Percentiles rank a stretch among this genome's conserved stretches.
Evolutionary conservation across 2,329 filamentous ascomycete genomes (phyloP).

Genomic region (Cercospora zeae-maydis): DNA sequence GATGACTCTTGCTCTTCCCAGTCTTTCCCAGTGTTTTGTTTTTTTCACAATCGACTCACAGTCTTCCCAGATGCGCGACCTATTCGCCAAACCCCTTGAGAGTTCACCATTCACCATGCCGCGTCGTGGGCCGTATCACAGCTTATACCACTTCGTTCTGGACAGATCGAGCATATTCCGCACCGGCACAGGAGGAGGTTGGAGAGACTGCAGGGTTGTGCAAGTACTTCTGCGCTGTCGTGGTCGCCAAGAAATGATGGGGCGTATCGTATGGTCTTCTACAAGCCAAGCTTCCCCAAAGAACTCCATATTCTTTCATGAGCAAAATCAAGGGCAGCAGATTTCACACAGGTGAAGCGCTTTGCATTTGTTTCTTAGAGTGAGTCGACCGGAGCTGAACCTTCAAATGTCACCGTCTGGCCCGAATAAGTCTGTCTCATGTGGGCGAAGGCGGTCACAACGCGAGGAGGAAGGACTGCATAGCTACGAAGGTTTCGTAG

Average conservation of each 20-base stretch:
- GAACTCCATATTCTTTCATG: constrained; percentile 23
- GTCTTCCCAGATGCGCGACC: constrained; percentile 15
- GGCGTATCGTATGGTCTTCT: neutral
- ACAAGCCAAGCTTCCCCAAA: constrained; percentile 22
- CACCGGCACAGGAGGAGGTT: constrained; percentile 3
- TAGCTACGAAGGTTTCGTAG: too few relatives aligned
- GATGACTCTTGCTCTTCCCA: neutral
- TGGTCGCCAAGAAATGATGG: neutral
- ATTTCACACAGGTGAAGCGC: too few relatives aligned
- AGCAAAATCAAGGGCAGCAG: too few relatives aligned
- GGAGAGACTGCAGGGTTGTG: neutral
- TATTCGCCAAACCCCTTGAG: constrained; percentile 12
- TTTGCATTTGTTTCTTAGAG: too few relatives aligned
- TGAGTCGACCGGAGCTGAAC: too few relatives aligned
- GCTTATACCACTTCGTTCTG: constrained; percentile 13
- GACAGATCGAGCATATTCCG: constrained; percentile 3
- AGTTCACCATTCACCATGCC: neutral
- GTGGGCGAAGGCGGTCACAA: too few relatives aligned
- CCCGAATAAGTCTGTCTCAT: too few relatives aligned
- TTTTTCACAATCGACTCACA: constrained; percentile 12
- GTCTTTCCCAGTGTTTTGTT: neutral
- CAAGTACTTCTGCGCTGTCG: neutral
- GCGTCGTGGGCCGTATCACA: constrained; percentile 3
- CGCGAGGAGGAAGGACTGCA: too few relatives aligned
- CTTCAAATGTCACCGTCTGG: too few relatives aligned